Evolutionary conservation across 768 basidiomycete genomes (phyloP), one percentile per base, ranked within the genome.

Genomic region (Mycena maculata): DNA sequence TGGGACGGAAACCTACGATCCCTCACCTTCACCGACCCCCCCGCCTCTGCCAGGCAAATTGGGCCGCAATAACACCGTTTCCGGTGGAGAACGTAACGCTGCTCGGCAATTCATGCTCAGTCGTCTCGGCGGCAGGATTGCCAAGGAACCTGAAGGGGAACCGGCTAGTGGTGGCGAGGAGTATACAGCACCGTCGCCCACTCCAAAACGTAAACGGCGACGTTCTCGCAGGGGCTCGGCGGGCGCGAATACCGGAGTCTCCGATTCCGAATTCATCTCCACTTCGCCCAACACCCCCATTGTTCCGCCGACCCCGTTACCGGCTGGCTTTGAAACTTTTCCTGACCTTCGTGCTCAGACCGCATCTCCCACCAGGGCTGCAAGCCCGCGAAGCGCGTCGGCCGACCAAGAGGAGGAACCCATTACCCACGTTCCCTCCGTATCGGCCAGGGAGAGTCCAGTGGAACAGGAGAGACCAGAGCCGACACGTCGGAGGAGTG

Each of bases 11-110:
- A 81, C 84, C 6, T 87, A 88, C 67, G 90, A 92, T 64, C 81
- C 86, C 49, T 83, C 87, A 25, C 87, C 91, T 12, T 88, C 88
- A 4, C 86, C 88, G 18, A 85, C 87, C 10, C 82, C 83, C 16
- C 82, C 83, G 38, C 83, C 84, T 10, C 71, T 77, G 9, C 70
- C 76, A 9, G 79, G 75, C 10, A 82, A 81, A 67, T 79, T 90
- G 33, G 81, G 79, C 59, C 86, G 94, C 61, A 94, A 92, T 72
- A 94, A 94, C 73, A 95, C 94, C 20, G 89, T 94, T 16, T 87
- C 93, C 2, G 93, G 92, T 8, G 92, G 91, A 30, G 93, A 94
- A 73, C 89, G 93, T 36, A 84, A 85, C 31, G 91, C 88, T 30
- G 92, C 90, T 15, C 86, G 93, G 45, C 86, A 87, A 71, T 82